Evolutionary conservation across 805 yeast genomes (phyloP).

Genomic region (Nakazawaea molendinolei): DNA sequence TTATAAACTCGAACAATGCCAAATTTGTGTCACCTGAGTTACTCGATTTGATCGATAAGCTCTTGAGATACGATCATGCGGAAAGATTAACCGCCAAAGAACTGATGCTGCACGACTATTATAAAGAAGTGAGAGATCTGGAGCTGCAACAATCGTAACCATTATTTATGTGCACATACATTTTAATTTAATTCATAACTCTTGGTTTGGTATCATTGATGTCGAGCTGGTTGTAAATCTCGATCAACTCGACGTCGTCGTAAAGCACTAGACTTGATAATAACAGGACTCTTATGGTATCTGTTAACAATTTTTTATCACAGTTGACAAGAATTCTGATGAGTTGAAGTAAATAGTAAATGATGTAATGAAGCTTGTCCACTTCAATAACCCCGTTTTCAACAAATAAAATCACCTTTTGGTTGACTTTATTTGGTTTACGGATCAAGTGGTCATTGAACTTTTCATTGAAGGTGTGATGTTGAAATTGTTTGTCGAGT

Average conservation of each 20-base stretch:
- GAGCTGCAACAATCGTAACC: too few species aligned
- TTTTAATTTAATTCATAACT: background rate
- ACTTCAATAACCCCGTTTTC: background rate
- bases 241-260: conserved; percentile 14
- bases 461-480: too few species aligned
- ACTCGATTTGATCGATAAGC: conserved; percentile 63
- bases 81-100: conserved; percentile 83
- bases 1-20: conserved; percentile 47
- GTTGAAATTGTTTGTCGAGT: too few species aligned
- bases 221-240: conserved; percentile 9
- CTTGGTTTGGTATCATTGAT: too few species aligned
- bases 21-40: conserved; percentile 46
- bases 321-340: background rate
- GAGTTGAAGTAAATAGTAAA: conserved; percentile 3
- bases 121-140: conserved; percentile 70
- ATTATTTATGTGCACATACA: background rate
- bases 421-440: background rate
- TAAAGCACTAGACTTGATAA: conserved; percentile 18
- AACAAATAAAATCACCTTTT: background rate
- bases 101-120: conserved; percentile 72
- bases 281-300: conserved; percentile 10
- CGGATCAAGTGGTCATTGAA: too few species aligned
- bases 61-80: conserved; percentile 80
- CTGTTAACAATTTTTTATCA: background rate
- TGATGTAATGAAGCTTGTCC: conserved; percentile 1